Evolutionary conservation across 148 eudicot genomes (phyloP).

Genomic region (Diospyros lotus): DNA sequence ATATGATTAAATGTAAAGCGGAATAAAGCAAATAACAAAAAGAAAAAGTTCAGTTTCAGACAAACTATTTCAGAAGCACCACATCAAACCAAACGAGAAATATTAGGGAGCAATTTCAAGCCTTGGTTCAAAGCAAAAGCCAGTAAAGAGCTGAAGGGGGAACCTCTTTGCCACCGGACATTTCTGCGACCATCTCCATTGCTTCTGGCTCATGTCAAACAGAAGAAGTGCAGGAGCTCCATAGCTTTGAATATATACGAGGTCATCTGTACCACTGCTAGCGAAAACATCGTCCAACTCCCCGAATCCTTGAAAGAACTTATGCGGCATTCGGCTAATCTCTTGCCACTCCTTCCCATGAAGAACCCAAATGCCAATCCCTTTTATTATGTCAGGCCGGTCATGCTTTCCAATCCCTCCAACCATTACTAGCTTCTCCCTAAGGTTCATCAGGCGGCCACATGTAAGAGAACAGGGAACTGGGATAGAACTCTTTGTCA

Average conservation of each 20-base stretch:
- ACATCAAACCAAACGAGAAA: too few species aligned
- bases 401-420: conserved; percentile 43
- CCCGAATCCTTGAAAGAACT: conserved; percentile 33
- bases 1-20: too few species aligned
- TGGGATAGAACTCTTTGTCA: conserved; percentile 21
- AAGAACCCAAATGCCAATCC: conserved; percentile 50
- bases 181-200: conserved; percentile 49
- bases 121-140: conserved; percentile 48
- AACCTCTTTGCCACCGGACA: conserved; percentile 39
- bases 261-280: conserved; percentile 38
- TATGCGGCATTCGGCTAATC: conserved; percentile 45
- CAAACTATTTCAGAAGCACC: too few species aligned
- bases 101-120: conserved; percentile 33
- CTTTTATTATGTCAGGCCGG: conserved; percentile 33
- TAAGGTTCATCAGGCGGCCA: conserved; percentile 37
- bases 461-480: conserved; percentile 39
- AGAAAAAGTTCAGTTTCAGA: too few species aligned
- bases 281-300: conserved; percentile 50
- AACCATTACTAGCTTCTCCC: conserved; percentile 40
- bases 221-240: conserved; percentile 41
- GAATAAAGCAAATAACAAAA: too few species aligned
- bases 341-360: conserved; percentile 36
- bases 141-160: conserved; percentile 36
- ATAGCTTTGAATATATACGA: conserved; percentile 46
- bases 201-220: conserved; percentile 35